Conservation (phyloP, 2,329 filamentous ascomycete species). For the Sclerotinia borealis region DNA sequence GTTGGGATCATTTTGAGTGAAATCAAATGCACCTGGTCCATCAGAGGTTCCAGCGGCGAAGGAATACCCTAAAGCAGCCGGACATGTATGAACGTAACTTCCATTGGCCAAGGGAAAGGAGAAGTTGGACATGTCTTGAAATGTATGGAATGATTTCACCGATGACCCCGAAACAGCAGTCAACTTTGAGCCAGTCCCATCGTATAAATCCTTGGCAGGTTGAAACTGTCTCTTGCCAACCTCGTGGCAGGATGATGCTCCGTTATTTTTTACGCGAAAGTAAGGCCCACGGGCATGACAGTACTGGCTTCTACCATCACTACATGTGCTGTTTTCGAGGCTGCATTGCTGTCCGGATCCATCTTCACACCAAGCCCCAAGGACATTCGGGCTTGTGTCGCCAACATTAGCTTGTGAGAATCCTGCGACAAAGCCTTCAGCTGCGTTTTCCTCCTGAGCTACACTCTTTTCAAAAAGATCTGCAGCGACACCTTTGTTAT, state of each 20-base stretch:
- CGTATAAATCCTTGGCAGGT: conserved; percentile 55
- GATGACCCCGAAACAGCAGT: conserved; percentile 51
- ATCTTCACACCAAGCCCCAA: conserved; percentile 86
- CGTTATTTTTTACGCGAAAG: conserved; percentile 62
- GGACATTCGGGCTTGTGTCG: conserved; percentile 82
- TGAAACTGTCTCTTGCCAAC: conserved; percentile 67
- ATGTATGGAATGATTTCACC: conserved; percentile 80
- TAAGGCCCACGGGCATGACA: conserved; percentile 71
- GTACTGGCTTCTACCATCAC: conserved; percentile 58
- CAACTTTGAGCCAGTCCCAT: conserved; percentile 41
- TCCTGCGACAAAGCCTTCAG: conserved; percentile 72
- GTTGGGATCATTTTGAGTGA: conserved; percentile 77
- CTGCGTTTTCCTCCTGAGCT: conserved; percentile 46
- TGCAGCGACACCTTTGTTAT: conserved; percentile 93
- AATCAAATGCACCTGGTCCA: conserved; percentile 86
- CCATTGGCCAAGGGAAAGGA: conserved; percentile 70
- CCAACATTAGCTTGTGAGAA: conserved; percentile 91
- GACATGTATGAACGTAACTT: conserved; percentile 65
- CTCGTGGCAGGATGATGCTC: conserved; percentile 68
- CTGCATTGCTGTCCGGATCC: conserved; percentile 66
- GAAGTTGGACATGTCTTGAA: conserved; percentile 73
- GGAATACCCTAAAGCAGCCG: conserved; percentile 82
- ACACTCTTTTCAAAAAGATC: conserved; percentile 73
- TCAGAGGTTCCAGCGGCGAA: conserved; percentile 93
- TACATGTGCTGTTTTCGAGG: conserved; percentile 78